Evolutionary conservation across 805 yeast species (phyloP).

Genomic region (Suhomyces vadensis): DNA sequence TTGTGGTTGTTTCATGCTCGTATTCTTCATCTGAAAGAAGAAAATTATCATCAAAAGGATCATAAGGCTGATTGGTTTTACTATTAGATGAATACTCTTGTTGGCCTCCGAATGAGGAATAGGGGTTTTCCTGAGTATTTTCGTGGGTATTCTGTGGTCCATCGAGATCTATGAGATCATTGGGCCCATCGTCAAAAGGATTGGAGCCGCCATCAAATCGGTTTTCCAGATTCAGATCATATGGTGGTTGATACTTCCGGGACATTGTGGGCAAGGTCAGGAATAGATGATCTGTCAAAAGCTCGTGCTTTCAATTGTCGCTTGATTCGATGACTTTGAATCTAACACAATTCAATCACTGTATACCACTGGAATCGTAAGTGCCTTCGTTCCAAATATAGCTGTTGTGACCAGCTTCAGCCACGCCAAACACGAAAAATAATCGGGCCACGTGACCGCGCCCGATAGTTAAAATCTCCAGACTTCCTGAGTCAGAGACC

Average conservation of each 20-base stretch:
- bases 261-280: not conserved
- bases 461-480: not conserved
- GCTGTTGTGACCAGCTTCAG: not conserved
- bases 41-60: slow-evolving; percentile 39
- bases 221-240: slow-evolving; percentile 2
- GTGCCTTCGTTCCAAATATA: not conserved
- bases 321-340: too few species aligned
- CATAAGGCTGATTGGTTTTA: slow-evolving; percentile 10
- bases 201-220: slow-evolving; percentile 1
- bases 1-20: slow-evolving; percentile 12
- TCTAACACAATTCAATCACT: not conserved
- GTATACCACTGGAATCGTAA: not conserved
- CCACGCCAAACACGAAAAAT: not conserved
- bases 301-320: too few species aligned
- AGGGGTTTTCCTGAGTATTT: slow-evolving; percentile 3
- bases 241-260: slow-evolving; percentile 1
- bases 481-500: not conserved
- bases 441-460: not conserved
- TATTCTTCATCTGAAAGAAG: slow-evolving; percentile 39
- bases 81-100: slow-evolving; percentile 1
- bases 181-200: slow-evolving; percentile 17
- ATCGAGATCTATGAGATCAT: slow-evolving; percentile 25
- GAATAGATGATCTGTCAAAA: too few species aligned
- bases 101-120: slow-evolving; percentile 3
- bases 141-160: not conserved